Conservation (phyloP, 1,284 basidiomycete species). For the Melampsora abietis-canadensis region DNA sequence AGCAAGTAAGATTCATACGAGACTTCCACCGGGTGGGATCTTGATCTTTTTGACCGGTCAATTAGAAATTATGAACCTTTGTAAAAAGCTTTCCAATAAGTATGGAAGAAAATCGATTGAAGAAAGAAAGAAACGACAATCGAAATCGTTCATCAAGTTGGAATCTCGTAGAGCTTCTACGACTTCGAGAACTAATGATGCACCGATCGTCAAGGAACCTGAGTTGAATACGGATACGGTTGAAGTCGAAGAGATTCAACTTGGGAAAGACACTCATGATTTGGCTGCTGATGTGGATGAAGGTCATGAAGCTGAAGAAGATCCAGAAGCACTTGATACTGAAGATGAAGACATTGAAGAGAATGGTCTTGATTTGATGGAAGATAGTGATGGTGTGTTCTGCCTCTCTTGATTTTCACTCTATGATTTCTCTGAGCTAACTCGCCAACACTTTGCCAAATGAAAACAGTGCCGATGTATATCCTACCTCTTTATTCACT, state of each 20-base stretch:
- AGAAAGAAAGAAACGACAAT: conserved; percentile 57
- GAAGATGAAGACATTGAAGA: conserved; percentile 54
- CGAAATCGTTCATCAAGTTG: conserved; percentile 46
- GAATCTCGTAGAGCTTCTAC: background rate
- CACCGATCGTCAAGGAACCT: conserved; percentile 22
- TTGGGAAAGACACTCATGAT: conserved; percentile 51
- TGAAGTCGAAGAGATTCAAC: conserved; percentile 54
- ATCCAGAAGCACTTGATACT: conserved; percentile 54
- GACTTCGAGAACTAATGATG: conserved; percentile 22
- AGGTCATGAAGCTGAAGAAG: conserved; percentile 54
- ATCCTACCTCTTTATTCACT: conserved; percentile 72
- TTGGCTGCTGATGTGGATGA: conserved; percentile 58
- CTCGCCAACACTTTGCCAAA: background rate
- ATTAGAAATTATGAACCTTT: conserved; percentile 67
- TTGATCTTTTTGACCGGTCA: conserved; percentile 75
- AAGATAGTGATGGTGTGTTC: conserved; percentile 55
- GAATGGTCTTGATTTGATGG: conserved; percentile 53
- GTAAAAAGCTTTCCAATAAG: conserved; percentile 69
- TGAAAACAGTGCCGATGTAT: conserved; percentile 62
- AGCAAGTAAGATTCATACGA: conserved; percentile 71
- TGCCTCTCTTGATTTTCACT: conserved; percentile 11
- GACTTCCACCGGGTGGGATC: conserved; percentile 68
- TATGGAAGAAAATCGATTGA: conserved; percentile 69
- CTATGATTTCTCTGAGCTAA: background rate
- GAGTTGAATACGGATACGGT: conserved; percentile 47